Conservation (phyloP, 441 rosid genomes). For the Erodium trifolium region DNA sequence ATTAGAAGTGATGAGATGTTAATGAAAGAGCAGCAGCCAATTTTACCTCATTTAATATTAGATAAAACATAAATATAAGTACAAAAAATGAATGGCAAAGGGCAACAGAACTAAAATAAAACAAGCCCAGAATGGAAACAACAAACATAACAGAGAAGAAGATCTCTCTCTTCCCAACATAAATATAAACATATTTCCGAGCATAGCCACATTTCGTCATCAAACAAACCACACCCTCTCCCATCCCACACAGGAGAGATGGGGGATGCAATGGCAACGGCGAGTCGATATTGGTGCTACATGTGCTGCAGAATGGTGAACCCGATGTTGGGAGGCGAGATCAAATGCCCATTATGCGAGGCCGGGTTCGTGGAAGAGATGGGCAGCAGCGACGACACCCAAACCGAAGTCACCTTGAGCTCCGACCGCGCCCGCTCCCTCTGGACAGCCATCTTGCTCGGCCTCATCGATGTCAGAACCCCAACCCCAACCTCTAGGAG, state of each 20-base stretch:
- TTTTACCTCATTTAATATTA: not conserved
- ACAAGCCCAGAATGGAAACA: not conserved
- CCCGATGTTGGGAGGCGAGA: slow-evolving; percentile 30
- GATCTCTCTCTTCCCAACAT: no score
- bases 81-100: not conserved
- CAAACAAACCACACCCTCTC: not conserved
- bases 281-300: slow-evolving; percentile 41
- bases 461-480: slow-evolving; percentile 29
- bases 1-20: not conserved
- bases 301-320: slow-evolving; percentile 35
- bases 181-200: no score
- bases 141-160: no score
- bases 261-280: slow-evolving; percentile 34
- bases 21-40: not conserved
- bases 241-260: slow-evolving; percentile 15
- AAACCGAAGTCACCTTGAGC: slow-evolving; percentile 21
- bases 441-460: slow-evolving; percentile 45
- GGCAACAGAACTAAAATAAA: not conserved
- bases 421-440: slow-evolving; percentile 35
- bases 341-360: slow-evolving; percentile 47
- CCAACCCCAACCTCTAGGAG: slow-evolving; percentile 19
- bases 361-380: slow-evolving; percentile 46
- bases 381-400: slow-evolving; percentile 17
- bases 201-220: no score
- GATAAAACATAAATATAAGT: not conserved